Conservation (phyloP, 2,329 filamentous ascomycete species). For the Cladosporium austrohemisphaericum region DNA sequence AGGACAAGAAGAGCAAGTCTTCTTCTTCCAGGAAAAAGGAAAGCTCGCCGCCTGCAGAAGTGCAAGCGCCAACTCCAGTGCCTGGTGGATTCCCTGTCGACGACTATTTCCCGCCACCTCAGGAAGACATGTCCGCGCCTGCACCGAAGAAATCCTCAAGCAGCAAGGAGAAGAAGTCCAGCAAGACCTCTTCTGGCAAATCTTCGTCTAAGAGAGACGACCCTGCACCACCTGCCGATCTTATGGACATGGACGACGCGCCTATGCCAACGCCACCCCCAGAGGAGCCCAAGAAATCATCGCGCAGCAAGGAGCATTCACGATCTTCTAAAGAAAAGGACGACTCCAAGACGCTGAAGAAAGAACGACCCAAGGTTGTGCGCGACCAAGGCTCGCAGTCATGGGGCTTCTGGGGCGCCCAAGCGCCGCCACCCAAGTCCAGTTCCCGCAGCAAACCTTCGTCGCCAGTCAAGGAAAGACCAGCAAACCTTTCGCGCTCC, state of each 20-base stretch:
- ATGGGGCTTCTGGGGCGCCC: constrained; percentile 72
- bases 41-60: constrained; percentile 19
- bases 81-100: constrained; percentile 47
- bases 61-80: constrained; percentile 36
- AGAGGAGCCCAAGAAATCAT: constrained; percentile 31
- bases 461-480: constrained; percentile 39
- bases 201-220: background rate
- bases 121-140: constrained; percentile 18
- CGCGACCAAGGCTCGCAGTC: constrained; percentile 59
- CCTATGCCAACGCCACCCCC: constrained; percentile 49
- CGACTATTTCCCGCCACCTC: constrained; percentile 31
- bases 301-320: constrained; percentile 1
- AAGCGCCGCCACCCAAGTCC: constrained; percentile 34
- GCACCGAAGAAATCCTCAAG: constrained; percentile 25
- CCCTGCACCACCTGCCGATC: constrained; percentile 21
- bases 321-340: constrained; percentile 32
- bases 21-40: constrained; percentile 16
- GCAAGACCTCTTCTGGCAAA: constrained; percentile 25
- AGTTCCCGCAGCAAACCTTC: constrained; percentile 48
- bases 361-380: constrained; percentile 72
- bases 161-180: constrained; percentile 30
- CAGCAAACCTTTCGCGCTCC: constrained; percentile 48
- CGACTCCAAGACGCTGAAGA: constrained; percentile 57
- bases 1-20: constrained; percentile 17
- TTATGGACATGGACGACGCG: constrained; percentile 32